Percentiles rank a stretch among this genome's conserved stretches.
phyloP scores from a whole-genome alignment of 345 rosid genomes.

The Pelargonium nanum region DNA sequence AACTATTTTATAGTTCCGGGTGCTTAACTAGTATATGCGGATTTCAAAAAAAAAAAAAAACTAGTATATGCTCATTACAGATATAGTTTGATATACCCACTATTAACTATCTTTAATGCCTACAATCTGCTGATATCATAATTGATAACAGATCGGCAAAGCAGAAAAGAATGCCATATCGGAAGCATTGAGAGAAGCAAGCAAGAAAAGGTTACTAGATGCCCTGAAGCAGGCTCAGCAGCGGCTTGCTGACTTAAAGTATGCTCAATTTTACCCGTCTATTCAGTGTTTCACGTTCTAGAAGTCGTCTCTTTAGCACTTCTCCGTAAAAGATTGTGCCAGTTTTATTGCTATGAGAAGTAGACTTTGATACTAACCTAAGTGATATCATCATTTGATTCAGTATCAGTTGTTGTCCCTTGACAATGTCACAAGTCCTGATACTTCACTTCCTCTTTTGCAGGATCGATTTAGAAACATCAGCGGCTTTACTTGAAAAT shows the following conservation, averaged over 20 bases:
- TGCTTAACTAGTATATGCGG: no score
- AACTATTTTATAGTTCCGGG: no score
- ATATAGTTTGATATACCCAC: background rate
- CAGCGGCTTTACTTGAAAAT: slow-evolving; percentile 55
- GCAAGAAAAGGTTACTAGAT: slow-evolving; percentile 54
- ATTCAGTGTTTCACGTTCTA: background rate
- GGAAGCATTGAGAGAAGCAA: slow-evolving; percentile 49
- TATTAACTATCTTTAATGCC: background rate
- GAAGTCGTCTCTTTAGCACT: no score
- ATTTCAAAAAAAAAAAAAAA: no score
- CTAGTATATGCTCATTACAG: background rate
- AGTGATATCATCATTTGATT: background rate
- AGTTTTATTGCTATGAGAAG: background rate
- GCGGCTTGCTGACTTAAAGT: slow-evolving; percentile 37
- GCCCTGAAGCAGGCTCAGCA: slow-evolving; percentile 50
- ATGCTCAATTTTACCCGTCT: slow-evolving; percentile 5
- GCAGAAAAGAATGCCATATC: slow-evolving; percentile 55
- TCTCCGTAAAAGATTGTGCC: background rate
- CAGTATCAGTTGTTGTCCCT: background rate
- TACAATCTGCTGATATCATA: background rate
- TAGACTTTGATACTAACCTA: background rate
- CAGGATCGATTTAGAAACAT: slow-evolving; percentile 46
- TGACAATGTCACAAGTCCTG: background rate
- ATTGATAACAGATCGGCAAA: slow-evolving; percentile 41
- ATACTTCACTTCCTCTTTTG: slow-evolving; percentile 10